A percentile compares a stretch with the other conserved stretches of the same genome.
phyloP scores from a whole-genome alignment of 2,329 filamentous ascomycete species.

The Coniella vitis region DNA sequence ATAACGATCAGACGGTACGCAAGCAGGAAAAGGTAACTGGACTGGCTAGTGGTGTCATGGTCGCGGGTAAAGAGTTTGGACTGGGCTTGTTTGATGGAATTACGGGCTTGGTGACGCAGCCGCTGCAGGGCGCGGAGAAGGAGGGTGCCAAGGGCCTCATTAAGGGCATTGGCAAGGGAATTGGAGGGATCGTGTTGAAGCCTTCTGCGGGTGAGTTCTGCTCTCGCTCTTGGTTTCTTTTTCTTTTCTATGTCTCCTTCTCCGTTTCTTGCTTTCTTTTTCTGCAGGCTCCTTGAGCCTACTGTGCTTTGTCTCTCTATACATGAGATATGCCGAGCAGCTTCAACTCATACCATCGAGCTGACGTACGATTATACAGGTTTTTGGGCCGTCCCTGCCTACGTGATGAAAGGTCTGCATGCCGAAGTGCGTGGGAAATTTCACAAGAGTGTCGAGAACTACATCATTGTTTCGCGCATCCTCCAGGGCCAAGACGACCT shows the following conservation, averaged over 20 bases:
- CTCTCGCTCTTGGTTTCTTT: not conserved
- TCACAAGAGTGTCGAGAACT: slow-evolving; percentile 66
- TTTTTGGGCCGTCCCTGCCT: slow-evolving; percentile 67
- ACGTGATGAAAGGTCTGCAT: slow-evolving; percentile 75
- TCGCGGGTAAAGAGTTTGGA: slow-evolving; percentile 72
- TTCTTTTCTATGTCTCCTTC: not conserved
- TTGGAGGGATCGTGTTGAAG: slow-evolving; percentile 75
- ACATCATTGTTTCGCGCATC: slow-evolving; percentile 71
- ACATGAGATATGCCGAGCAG: too few species aligned
- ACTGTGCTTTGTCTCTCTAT: too few species aligned
- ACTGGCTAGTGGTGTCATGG: slow-evolving; percentile 65
- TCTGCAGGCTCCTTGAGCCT: too few species aligned
- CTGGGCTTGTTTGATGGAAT: slow-evolving; percentile 76
- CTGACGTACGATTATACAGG: slow-evolving; percentile 28
- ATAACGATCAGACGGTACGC: slow-evolving; percentile 76
- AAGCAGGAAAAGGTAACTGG: slow-evolving; percentile 74
- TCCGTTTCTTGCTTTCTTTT: not conserved
- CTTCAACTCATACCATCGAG: too few species aligned
- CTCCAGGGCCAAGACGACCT: slow-evolving; percentile 68
- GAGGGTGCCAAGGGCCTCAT: slow-evolving; percentile 53
- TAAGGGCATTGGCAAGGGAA: slow-evolving; percentile 75
- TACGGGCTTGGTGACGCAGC: slow-evolving; percentile 73
- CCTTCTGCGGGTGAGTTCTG: slow-evolving; percentile 61
- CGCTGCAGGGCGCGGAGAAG: slow-evolving; percentile 51
- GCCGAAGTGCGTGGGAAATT: slow-evolving; percentile 68